A percentile compares a stretch with the other conserved stretches of the same genome.
Conservation (phyloP, 495 filamentous ascomycete species). For the Lasiosphaeria miniovina region DNA sequence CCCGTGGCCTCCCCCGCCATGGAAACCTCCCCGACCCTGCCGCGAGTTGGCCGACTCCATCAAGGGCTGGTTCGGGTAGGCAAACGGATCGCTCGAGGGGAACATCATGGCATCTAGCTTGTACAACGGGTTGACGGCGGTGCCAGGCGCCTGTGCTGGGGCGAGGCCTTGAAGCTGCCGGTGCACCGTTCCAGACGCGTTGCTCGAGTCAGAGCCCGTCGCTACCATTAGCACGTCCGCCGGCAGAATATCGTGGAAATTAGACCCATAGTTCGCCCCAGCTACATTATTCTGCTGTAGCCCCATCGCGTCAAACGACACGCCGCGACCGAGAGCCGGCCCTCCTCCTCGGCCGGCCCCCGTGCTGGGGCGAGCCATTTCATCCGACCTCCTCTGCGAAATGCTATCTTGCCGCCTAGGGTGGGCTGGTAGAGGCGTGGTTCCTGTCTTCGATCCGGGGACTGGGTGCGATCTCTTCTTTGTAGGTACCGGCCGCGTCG, state of each 20-base stretch:
- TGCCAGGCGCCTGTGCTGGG: conserved; percentile 30
- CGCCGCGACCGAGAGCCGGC: conserved; percentile 27
- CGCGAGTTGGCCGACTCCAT: conserved; percentile 46
- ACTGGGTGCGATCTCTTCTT: conserved; percentile 60
- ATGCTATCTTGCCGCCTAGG: conserved; percentile 27
- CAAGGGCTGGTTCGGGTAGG: conserved; percentile 83
- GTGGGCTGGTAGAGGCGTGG: conserved; percentile 22
- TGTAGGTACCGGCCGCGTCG: conserved; percentile 35
- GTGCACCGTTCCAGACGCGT: conserved; percentile 19
- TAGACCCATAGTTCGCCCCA: conserved; percentile 25
- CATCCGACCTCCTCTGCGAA: conserved; percentile 42
- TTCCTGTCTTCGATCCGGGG: conserved; percentile 41
- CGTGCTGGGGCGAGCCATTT: conserved; percentile 45
- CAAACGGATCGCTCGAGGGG: conserved; percentile 82
- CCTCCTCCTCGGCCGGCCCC: conserved; percentile 19
- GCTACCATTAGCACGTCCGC: conserved; percentile 28
- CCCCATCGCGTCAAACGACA: conserved; percentile 32
- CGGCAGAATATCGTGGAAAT: conserved; percentile 31
- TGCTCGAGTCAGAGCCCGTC: conserved; percentile 24
- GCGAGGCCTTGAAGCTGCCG: conserved; percentile 20
- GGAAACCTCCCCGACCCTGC: conserved; percentile 18
- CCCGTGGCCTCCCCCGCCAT: conserved; percentile 16
- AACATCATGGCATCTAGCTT: conserved; percentile 92
- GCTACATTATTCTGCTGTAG: conserved; percentile 26
- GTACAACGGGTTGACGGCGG: conserved; percentile 51